Percentiles rank a stretch among this genome's conserved stretches.
Conservation (phyloP, 1,284 basidiomycete species). For the Phlebopus sp. region DNA sequence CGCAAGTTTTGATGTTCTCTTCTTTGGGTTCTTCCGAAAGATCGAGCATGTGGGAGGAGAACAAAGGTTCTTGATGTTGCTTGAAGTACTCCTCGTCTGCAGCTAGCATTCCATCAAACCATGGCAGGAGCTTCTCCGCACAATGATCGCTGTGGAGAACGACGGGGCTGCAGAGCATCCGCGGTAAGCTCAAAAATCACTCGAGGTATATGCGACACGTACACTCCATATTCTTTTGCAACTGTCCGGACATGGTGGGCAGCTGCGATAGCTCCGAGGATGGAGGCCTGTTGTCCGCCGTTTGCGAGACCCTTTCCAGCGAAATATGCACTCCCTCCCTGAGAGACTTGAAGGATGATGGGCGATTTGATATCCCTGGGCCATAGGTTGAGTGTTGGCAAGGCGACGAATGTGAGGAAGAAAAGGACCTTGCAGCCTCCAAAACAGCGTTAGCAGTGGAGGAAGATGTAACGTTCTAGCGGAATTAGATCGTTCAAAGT, state of each 20-base stretch:
- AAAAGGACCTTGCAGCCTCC: constrained; percentile 64
- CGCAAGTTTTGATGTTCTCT: constrained; percentile 94
- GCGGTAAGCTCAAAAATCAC: not conserved
- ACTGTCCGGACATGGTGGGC: constrained; percentile 91
- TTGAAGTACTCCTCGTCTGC: constrained; percentile 96
- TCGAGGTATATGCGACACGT: constrained; percentile 35
- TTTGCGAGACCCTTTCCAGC: constrained; percentile 96
- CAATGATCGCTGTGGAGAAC: constrained; percentile 99
- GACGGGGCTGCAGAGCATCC: constrained; percentile 66
- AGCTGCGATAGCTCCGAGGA: constrained; percentile 88
- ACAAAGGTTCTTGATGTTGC: constrained; percentile 86
- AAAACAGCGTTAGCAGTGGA: constrained; percentile 74
- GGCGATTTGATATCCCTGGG: constrained; percentile 87
- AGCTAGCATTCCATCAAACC: constrained; percentile 99
- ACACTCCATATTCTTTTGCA: constrained; percentile 89
- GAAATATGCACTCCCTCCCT: constrained; percentile 96
- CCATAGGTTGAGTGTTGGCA: constrained; percentile 8
- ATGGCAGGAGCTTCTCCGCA: constrained; percentile 96
- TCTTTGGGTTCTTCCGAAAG: constrained; percentile 98
- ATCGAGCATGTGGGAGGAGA: constrained; percentile 99
- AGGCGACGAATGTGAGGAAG: no score
- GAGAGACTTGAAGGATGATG: constrained; percentile 97
- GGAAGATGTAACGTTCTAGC: constrained; percentile 70
- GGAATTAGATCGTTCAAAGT: constrained; percentile 7
- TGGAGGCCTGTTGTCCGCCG: constrained; percentile 95